Conservation (phyloP, 2,329 filamentous ascomycete genomes). For the Ambrosiella cleistominuta region DNA sequence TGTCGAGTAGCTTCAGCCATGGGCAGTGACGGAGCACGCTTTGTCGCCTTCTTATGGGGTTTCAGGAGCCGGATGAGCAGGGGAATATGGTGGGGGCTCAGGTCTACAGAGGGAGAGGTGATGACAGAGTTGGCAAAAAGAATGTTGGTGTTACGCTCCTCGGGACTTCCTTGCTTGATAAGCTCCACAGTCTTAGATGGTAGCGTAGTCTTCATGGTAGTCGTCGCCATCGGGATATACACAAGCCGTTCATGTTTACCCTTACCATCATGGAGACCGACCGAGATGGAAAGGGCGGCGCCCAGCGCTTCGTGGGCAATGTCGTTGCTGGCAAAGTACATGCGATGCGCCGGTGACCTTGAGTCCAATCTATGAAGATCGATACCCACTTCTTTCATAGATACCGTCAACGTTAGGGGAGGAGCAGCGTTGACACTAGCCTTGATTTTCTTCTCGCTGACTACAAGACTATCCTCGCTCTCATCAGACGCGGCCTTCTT, state of each 20-base stretch:
- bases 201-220: conserved; percentile 80
- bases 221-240: conserved; percentile 95
- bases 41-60: conserved; percentile 22
- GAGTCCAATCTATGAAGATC: conserved; percentile 83
- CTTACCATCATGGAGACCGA: conserved; percentile 80
- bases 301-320: conserved; percentile 88
- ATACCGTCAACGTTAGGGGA: conserved; percentile 56
- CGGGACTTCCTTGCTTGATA: conserved; percentile 49
- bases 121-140: conserved; percentile 91
- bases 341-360: conserved; percentile 84
- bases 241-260: conserved; percentile 71
- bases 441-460: conserved; percentile 25
- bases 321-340: conserved; percentile 91
- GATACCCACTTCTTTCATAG: conserved; percentile 91
- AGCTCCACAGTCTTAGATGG: conserved; percentile 86
- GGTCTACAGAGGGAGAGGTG: conserved; percentile 84
- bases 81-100: conserved; percentile 82
- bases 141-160: conserved; percentile 87
- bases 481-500: conserved; percentile 52
- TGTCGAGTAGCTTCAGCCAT: conserved; percentile 24
- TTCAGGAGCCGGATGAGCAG: conserved; percentile 63
- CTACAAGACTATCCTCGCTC: not conserved
- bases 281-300: conserved; percentile 78
- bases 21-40: not conserved
- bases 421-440: conserved; percentile 31